phyloP scores from a whole-genome alignment of 495 filamentous ascomycete species.

The Aspergillus indologenus region DNA sequence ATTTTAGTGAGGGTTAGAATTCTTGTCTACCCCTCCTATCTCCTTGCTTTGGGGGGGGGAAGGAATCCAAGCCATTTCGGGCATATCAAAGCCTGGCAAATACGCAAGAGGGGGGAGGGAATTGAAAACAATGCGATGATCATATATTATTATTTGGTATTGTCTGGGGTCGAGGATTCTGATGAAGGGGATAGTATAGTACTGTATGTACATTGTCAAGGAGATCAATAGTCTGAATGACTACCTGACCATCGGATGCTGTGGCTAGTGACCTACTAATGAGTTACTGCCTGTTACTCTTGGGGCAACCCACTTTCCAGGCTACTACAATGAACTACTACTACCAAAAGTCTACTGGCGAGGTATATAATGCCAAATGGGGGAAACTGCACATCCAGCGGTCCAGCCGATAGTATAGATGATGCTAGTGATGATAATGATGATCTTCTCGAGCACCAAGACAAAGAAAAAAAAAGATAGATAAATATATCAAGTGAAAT shows the following conservation, averaged over 20 bases:
- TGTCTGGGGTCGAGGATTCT: conserved; percentile 1
- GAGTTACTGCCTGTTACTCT: conserved; percentile 4
- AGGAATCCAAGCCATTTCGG: background rate
- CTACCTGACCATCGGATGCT: conserved; percentile 10
- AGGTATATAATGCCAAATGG: too few relatives aligned
- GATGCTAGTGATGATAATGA: too few relatives aligned
- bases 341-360: too few relatives aligned
- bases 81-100: background rate
- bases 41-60: conserved; percentile 10
- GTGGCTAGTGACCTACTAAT: conserved; percentile 20
- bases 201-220: too few relatives aligned
- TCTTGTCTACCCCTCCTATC: conserved; percentile 12
- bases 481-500: too few relatives aligned
- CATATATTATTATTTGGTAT: background rate
- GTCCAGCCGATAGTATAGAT: too few relatives aligned
- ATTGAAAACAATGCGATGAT: background rate
- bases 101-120: background rate
- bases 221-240: background rate
- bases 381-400: too few relatives aligned
- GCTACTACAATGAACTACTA: too few relatives aligned
- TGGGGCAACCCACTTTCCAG: background rate
- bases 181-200: background rate
- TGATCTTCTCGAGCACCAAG: too few relatives aligned
- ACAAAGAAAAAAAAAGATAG: too few relatives aligned
- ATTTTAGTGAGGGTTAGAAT: conserved; percentile 7